A percentile compares a stretch with the other conserved stretches of the same genome.
Evolutionary conservation across 2,329 filamentous ascomycete genomes (phyloP).

Genomic region (Botrytis aclada): DNA sequence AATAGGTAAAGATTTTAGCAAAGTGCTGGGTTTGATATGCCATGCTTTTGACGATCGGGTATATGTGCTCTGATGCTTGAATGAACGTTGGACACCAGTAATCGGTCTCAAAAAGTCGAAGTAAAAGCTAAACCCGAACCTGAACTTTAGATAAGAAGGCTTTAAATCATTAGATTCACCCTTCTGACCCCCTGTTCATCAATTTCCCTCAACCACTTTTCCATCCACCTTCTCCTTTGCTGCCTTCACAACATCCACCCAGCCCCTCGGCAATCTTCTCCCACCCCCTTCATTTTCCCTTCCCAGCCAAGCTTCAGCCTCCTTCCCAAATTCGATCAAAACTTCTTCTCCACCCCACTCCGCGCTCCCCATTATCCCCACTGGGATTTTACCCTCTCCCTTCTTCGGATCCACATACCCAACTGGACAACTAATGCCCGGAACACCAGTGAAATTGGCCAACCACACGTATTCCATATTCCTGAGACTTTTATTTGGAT

Average conservation of each 20-base stretch:
- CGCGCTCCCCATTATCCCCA: conserved; percentile 61
- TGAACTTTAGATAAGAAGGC: not conserved
- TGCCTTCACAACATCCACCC: conserved; percentile 55
- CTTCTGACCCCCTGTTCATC: not conserved
- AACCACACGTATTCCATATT: conserved; percentile 86
- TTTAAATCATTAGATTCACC: too few species aligned
- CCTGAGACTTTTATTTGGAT: conserved; percentile 69
- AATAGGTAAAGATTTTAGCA: not conserved
- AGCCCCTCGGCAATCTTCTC: conserved; percentile 50
- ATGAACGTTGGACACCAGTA: not conserved
- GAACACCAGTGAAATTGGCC: conserved; percentile 77
- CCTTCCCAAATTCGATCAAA: conserved; percentile 57
- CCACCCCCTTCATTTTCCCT: conserved; percentile 48
- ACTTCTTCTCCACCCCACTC: conserved; percentile 67
- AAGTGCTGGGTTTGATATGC: not conserved
- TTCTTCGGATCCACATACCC: conserved; percentile 56
- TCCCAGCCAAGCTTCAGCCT: conserved; percentile 54
- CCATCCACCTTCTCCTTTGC: conserved; percentile 53
- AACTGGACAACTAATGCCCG: conserved; percentile 70
- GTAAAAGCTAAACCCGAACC: not conserved
- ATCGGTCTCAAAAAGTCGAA: not conserved
- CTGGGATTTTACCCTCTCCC: conserved; percentile 55
- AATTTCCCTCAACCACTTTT: conserved; percentile 33
- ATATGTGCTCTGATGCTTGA: not conserved
- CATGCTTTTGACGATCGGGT: not conserved